Percentiles rank a stretch among this genome's conserved stretches.
phyloP scores from a whole-genome alignment of 495 filamentous ascomycete genomes.

The Bombardia bombarda region DNA sequence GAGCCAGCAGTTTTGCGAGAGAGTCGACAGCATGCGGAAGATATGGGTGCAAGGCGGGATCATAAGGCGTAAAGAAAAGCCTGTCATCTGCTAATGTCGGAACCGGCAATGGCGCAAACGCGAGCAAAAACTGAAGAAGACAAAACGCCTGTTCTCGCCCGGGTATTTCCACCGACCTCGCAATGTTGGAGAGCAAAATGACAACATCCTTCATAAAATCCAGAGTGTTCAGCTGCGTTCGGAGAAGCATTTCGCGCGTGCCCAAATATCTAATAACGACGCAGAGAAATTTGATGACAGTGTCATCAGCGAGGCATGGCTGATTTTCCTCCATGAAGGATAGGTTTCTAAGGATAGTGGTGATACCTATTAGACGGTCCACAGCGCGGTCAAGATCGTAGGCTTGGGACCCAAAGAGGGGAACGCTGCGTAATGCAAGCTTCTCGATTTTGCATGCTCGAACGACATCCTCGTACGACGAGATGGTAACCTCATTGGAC shows the following conservation, averaged over 20 bases:
- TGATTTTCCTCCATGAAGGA: slow-evolving; percentile 75
- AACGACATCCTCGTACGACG: slow-evolving; percentile 80
- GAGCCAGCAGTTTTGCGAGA: slow-evolving; percentile 83
- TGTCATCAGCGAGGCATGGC: slow-evolving; percentile 57
- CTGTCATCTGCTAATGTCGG: slow-evolving; percentile 42
- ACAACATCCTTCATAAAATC: slow-evolving; percentile 97
- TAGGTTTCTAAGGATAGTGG: slow-evolving; percentile 86
- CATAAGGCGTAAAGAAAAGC: slow-evolving; percentile 72
- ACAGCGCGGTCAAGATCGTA: slow-evolving; percentile 82
- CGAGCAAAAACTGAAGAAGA: slow-evolving; percentile 79
- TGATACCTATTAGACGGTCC: slow-evolving; percentile 82
- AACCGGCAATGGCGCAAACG: slow-evolving; percentile 75
- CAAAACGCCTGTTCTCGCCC: slow-evolving; percentile 82
- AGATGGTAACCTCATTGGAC: slow-evolving; percentile 71
- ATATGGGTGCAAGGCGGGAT: slow-evolving; percentile 75
- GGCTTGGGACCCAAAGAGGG: slow-evolving; percentile 64
- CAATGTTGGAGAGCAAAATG: slow-evolving; percentile 78
- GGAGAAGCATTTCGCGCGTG: slow-evolving; percentile 78
- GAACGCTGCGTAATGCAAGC: slow-evolving; percentile 57
- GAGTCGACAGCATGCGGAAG: slow-evolving; percentile 83
- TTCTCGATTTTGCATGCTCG: slow-evolving; percentile 67
- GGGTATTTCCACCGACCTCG: slow-evolving; percentile 71
- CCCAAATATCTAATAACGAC: slow-evolving; percentile 78
- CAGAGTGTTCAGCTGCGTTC: slow-evolving; percentile 70
- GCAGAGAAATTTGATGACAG: slow-evolving; percentile 72